Conservation (phyloP, 2,329 filamentous ascomycete genomes). For the Aureobasidium sp. region DNA sequence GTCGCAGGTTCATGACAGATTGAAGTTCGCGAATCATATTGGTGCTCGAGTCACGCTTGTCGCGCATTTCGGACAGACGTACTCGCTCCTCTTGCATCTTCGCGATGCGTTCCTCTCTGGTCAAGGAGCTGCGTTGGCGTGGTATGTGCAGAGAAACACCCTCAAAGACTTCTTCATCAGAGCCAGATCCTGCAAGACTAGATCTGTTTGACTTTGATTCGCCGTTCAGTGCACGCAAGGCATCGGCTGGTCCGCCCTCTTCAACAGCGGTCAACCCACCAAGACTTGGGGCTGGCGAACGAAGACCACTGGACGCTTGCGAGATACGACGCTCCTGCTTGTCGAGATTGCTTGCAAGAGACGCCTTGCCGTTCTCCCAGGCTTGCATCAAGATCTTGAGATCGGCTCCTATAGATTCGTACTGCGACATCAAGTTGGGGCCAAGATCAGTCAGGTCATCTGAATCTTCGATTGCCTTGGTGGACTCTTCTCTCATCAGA, state of each 20-base stretch:
- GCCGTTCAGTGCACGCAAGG: slow-evolving; percentile 71
- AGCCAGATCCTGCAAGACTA: slow-evolving; percentile 37
- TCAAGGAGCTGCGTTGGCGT: slow-evolving; percentile 62
- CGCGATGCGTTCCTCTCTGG: slow-evolving; percentile 76
- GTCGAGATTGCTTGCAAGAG: slow-evolving; percentile 73
- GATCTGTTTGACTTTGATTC: slow-evolving; percentile 46
- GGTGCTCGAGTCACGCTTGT: slow-evolving; percentile 72
- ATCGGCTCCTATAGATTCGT: slow-evolving; percentile 89
- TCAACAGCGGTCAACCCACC: slow-evolving; percentile 55
- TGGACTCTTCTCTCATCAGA: slow-evolving; percentile 82
- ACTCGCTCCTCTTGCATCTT: slow-evolving; percentile 85
- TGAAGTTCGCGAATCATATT: slow-evolving; percentile 92
- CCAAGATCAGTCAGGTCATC: slow-evolving; percentile 57
- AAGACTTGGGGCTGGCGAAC: slow-evolving; percentile 48
- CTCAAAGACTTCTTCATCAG: slow-evolving; percentile 77
- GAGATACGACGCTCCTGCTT: slow-evolving; percentile 61
- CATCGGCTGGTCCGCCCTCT: slow-evolving; percentile 54
- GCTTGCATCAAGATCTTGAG: slow-evolving; percentile 53
- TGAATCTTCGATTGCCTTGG: slow-evolving; percentile 67
- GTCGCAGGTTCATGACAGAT: slow-evolving; percentile 60
- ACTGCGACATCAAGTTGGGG: slow-evolving; percentile 74
- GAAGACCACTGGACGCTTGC: slow-evolving; percentile 43
- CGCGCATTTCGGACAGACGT: slow-evolving; percentile 62
- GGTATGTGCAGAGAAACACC: slow-evolving; percentile 68
- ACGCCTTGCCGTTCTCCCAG: slow-evolving; percentile 62